Conservation (phyloP, 257 asterid genomes). For the Fraxinus anomala region DNA sequence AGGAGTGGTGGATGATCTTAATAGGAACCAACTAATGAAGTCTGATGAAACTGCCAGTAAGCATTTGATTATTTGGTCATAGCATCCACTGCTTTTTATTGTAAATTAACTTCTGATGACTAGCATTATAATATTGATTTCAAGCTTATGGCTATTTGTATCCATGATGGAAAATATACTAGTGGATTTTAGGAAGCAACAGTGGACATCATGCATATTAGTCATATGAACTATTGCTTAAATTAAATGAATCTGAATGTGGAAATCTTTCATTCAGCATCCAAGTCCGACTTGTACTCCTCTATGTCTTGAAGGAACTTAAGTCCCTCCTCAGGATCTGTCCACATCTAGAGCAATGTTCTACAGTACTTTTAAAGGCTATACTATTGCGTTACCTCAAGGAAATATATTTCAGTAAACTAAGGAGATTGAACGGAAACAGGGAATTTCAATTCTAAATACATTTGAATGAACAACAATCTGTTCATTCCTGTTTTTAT, state of each 20-base stretch:
- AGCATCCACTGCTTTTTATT: constrained; percentile 5
- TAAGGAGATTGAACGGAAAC: background rate
- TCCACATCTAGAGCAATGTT: background rate
- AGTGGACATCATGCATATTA: background rate
- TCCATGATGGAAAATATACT: constrained; percentile 21
- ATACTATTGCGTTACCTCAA: background rate
- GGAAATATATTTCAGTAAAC: background rate
- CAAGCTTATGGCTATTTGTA: background rate
- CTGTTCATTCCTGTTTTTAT: background rate
- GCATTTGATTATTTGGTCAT: constrained; percentile 24
- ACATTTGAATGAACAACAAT: background rate
- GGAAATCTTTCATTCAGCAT: background rate
- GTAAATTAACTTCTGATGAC: constrained; percentile 3
- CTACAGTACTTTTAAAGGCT: background rate
- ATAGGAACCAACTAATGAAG: constrained; percentile 26
- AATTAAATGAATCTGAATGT: background rate
- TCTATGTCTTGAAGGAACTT: background rate
- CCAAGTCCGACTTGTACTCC: background rate
- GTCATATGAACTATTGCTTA: too few relatives aligned
- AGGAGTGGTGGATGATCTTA: constrained; percentile 38
- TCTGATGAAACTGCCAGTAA: constrained; percentile 48
- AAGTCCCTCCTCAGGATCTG: background rate
- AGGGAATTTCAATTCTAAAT: background rate
- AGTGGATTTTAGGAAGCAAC: background rate
- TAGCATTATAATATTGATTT: constrained; percentile 4